Percentiles rank a stretch among this genome's conserved stretches.
phyloP scores from a whole-genome alignment of 805 yeast genomes.

The Candida ficus region DNA sequence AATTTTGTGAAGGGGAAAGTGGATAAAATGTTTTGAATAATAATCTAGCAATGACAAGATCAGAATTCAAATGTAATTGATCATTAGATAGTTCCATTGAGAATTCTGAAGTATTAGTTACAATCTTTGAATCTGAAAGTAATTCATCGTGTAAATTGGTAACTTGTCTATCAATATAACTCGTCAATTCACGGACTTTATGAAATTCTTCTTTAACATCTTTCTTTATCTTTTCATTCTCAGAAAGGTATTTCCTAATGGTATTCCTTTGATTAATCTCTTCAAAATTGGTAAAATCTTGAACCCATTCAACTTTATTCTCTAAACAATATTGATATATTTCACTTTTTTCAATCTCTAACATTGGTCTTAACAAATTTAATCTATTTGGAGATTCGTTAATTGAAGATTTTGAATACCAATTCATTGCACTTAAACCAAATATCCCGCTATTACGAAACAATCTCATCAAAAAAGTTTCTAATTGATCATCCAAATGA shows the following conservation, averaged over 20 bases:
- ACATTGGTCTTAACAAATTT: slow-evolving; percentile 46
- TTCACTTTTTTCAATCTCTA: slow-evolving; percentile 38
- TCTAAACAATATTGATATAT: slow-evolving; percentile 41
- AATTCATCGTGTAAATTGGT: slow-evolving; percentile 1
- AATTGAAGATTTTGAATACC: slow-evolving; percentile 17
- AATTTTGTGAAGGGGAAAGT: slow-evolving; percentile 25
- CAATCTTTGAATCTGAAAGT: slow-evolving; percentile 2
- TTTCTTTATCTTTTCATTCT: slow-evolving; percentile 11
- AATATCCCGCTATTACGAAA: slow-evolving; percentile 38
- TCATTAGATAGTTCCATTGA: slow-evolving; percentile 16
- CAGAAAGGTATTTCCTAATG: slow-evolving; percentile 33
- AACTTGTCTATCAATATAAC: slow-evolving; percentile 16
- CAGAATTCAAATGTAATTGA: slow-evolving; percentile 14
- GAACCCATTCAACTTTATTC: slow-evolving; percentile 53
- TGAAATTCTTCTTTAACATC: slow-evolving; percentile 13
- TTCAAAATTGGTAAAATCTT: slow-evolving; percentile 56
- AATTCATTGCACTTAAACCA: slow-evolving; percentile 56
- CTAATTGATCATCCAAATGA: slow-evolving; percentile 66
- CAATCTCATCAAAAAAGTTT: slow-evolving; percentile 59
- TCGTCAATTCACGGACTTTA: slow-evolving; percentile 18
- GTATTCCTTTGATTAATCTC: slow-evolving; percentile 54
- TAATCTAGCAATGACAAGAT: slow-evolving; percentile 20
- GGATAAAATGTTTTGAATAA: slow-evolving; percentile 25
- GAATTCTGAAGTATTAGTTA: slow-evolving; percentile 1
- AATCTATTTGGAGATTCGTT: slow-evolving; percentile 16